A percentile compares a stretch with the other conserved stretches of the same genome.
phyloP scores from a whole-genome alignment of 495 filamentous ascomycete species.

The Penicillium argentinense region DNA sequence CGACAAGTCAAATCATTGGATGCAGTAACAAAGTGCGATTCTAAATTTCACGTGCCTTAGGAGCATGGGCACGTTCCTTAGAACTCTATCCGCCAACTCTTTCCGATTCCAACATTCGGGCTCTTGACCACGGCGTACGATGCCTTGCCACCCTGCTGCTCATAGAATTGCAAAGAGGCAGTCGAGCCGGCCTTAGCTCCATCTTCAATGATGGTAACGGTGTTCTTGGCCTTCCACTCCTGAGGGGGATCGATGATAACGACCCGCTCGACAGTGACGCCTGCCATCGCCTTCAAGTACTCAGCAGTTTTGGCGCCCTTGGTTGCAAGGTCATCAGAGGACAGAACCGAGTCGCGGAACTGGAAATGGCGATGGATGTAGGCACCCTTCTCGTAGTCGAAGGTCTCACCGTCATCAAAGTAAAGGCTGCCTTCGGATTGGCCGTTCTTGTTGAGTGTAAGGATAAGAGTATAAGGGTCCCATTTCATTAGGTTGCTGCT shows the following conservation, averaged over 20 bases:
- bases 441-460: constrained; percentile 68
- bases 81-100: constrained; percentile 80
- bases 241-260: constrained; percentile 75
- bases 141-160: constrained; percentile 60
- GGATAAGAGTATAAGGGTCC: constrained; percentile 90
- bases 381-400: constrained; percentile 78
- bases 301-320: constrained; percentile 64
- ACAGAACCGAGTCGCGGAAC: constrained; percentile 56
- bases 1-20: constrained; percentile 3
- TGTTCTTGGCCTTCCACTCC: constrained; percentile 66
- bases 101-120: constrained; percentile 72
- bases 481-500: constrained; percentile 86
- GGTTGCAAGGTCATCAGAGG: constrained; percentile 42
- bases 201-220: constrained; percentile 67
- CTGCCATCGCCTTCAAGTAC: constrained; percentile 74
- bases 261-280: constrained; percentile 77
- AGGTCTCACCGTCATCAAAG: constrained; percentile 91
- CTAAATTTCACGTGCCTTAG: constrained; percentile 7
- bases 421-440: constrained; percentile 82
- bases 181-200: constrained; percentile 59
- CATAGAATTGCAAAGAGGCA: constrained; percentile 58
- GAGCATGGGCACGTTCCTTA: constrained; percentile 16
- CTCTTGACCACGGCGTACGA: constrained; percentile 79
- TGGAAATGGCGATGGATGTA: constrained; percentile 82
- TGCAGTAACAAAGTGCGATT: constrained; percentile 9